A percentile compares a stretch with the other conserved stretches of the same genome.
These are phyloP conservation scores for Lasiodiplodia theobromae DNA, from an alignment of 2,329 filamentous ascomycete species.

Conservation along the genomic window DNA sequence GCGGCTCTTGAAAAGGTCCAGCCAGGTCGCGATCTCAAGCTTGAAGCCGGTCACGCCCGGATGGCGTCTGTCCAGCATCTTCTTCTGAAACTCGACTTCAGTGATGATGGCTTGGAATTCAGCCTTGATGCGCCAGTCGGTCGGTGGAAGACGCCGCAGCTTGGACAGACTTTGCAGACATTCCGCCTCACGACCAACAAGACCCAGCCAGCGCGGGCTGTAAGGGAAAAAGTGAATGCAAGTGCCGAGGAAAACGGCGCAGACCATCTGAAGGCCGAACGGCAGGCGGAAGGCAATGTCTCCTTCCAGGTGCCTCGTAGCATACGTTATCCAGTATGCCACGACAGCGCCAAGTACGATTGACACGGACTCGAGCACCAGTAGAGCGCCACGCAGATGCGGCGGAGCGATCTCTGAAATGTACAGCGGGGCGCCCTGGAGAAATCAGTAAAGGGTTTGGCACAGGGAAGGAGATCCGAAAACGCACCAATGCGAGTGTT, in stretches of 20 bases:
- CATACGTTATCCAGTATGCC: conserved; percentile 53
- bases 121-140: conserved; percentile 31
- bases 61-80: conserved; percentile 17
- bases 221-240: conserved; percentile 44
- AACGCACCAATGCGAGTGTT: conserved; percentile 44
- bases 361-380: conserved; percentile 51
- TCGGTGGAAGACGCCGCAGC: conserved; percentile 36
- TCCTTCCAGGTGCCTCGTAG: conserved; percentile 49
- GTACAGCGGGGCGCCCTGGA: conserved; percentile 63
- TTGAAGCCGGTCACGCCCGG: conserved; percentile 1
- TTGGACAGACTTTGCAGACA: conserved; percentile 38
- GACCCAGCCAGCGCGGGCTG: conserved; percentile 44
- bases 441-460: conserved; percentile 41
- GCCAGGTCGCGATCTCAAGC: conserved; percentile 34
- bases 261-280: conserved; percentile 55
- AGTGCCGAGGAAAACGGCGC: conserved; percentile 39
- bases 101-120: conserved; percentile 34
- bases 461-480: fast-evolving
- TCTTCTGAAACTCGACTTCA: conserved; percentile 32
- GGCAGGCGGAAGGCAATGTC: conserved; percentile 58
- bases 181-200: conserved; percentile 41
- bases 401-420: conserved; percentile 75
- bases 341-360: conserved; percentile 53
- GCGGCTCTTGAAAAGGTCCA: conserved; percentile 56
- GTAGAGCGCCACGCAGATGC: conserved; percentile 71